Base-by-base conservation (phyloP, 179 eudicot species). In the Corrigiola litoralis region DNA sequence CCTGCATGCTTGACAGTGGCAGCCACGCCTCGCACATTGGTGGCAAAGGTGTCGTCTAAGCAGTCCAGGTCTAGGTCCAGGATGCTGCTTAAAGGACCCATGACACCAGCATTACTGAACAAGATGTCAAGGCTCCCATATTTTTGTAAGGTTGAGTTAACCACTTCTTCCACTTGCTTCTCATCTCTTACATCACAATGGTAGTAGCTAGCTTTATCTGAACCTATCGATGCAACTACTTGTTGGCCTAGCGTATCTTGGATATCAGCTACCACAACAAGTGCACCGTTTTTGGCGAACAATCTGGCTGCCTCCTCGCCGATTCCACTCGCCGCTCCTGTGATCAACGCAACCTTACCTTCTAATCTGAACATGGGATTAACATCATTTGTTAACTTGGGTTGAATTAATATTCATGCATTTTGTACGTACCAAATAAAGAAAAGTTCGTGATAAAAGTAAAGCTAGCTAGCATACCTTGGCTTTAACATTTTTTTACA, bases 271-370 rank as follows among this genome's bases (percentile, higher is more conserved):
- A 72, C 57, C 0, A 88, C 85, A 0, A 86, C 80, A 0, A n/a
- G 37, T 0, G 92, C 96, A 6, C 96, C 96, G 3, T 84, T 41
- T 11, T 72, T 61, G 0, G 68, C 76, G 54, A 88, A 88, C 32
- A 84, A 71, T 47, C 81, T 77, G 0, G 76, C 89, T 0, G 92
- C 42, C 34, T 76, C 87, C 71, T 86, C 84, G 4, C 96, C 96
- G 24, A 88, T 82, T 0, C 96, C 92, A 24, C 89, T 86, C 0
- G 96, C 96, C 6, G 77, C 96, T 14, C 96, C 92, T 2, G 96
- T 88, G 45, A 88, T 77, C 62, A 86, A 53, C 0, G 89, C 92
- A 10, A 88, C 96, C 85, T 88, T 88, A 23, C 87, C 92, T 66
- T 80, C 74, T 65, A 86, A 76, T 72, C 92, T 86, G 37, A 33